Percentiles rank a stretch among this genome's conserved stretches.
phyloP scores from a whole-genome alignment of 805 yeast species.

The Metschnikowia kunwiensis region DNA sequence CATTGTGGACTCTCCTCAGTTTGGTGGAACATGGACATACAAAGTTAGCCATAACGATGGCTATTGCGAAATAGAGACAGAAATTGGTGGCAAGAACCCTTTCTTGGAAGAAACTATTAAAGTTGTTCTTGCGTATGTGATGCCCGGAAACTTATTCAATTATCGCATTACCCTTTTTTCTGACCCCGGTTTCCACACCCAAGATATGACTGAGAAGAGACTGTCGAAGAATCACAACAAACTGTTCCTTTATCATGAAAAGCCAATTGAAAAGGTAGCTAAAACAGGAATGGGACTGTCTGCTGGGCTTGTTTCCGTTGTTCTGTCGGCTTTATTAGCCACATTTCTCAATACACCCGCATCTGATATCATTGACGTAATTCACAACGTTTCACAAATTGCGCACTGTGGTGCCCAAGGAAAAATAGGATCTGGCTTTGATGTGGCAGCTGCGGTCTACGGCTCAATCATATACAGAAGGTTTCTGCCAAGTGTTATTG shows the following conservation, averaged over 20 bases:
- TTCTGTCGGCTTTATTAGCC: constrained; percentile 65
- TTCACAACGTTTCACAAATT: constrained; percentile 84
- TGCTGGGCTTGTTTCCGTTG: constrained; percentile 84
- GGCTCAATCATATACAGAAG: constrained; percentile 84
- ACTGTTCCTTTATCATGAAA: constrained; percentile 57
- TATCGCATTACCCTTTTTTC: constrained; percentile 65
- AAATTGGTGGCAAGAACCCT: constrained; percentile 52
- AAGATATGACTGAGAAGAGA: constrained; percentile 41
- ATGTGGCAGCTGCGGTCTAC: constrained; percentile 91
- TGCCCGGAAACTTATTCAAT: constrained; percentile 24
- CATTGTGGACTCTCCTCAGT: constrained; percentile 71
- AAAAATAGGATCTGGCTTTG: constrained; percentile 95
- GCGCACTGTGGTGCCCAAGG: constrained; percentile 94
- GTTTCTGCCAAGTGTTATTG: constrained; percentile 57
- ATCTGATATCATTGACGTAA: constrained; percentile 22
- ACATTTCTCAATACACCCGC: constrained; percentile 19
- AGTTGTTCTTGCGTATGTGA: constrained; percentile 52
- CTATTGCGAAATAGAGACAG: background rate
- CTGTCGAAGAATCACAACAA: constrained; percentile 34
- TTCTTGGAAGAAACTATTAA: constrained; percentile 65
- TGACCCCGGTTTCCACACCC: constrained; percentile 88
- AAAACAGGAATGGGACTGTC: constrained; percentile 97
- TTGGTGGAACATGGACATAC: constrained; percentile 70
- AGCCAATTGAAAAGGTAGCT: constrained; percentile 66
- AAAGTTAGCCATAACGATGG: constrained; percentile 15